phyloP scores from a whole-genome alignment of 176 grass and related monocot species.

The Themeda triandra region DNA sequence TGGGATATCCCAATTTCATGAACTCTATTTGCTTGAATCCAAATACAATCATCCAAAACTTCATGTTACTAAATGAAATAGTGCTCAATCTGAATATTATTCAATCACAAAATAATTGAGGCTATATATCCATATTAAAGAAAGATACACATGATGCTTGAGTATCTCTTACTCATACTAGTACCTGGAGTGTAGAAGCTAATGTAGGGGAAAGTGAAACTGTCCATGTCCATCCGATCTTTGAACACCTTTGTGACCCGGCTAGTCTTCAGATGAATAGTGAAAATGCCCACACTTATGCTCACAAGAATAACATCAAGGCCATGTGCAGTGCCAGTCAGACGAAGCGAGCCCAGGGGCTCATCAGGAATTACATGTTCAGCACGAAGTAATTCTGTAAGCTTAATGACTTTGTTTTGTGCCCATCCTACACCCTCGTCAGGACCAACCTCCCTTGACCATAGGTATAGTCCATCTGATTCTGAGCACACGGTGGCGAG shows the following conservation, averaged over 20 bases:
- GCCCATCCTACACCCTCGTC: neutral
- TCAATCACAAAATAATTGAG: neutral
- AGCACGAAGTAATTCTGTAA: neutral
- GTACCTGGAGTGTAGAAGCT: slow-evolving; percentile 26
- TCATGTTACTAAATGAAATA: neutral
- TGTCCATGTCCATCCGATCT: neutral
- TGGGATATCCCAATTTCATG: neutral
- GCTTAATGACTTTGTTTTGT: neutral
- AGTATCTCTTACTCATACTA: neutral
- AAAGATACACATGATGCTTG: neutral
- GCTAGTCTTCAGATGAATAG: neutral
- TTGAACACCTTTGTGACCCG: neutral
- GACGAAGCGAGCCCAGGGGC: neutral
- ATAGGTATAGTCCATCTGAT: neutral
- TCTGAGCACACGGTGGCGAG: neutral
- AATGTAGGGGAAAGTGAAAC: neutral
- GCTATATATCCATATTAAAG: neutral
- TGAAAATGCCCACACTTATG: neutral
- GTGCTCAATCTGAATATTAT: neutral
- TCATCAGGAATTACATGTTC: no score
- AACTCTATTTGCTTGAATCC: neutral
- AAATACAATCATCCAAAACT: neutral
- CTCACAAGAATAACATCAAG: neutral
- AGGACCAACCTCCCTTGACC: neutral
- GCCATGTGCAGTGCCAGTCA: neutral